These are phyloP conservation scores for Wickerhamiella australiensis DNA, from an alignment of 805 yeast species.

Conservation along the genomic window DNA sequence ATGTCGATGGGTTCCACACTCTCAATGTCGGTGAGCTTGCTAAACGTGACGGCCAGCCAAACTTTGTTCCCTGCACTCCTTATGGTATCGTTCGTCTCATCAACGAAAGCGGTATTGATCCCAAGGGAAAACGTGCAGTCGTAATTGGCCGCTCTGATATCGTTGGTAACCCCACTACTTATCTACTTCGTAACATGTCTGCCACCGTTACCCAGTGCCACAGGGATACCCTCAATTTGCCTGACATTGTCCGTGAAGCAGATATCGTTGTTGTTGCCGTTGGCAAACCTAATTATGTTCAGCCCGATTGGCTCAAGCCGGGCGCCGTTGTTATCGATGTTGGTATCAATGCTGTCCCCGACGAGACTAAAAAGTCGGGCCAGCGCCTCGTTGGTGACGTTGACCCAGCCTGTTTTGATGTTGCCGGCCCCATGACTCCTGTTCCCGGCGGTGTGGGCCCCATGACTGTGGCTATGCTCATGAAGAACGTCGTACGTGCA, in stretches of 20 bases:
- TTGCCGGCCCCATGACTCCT: constrained; percentile 71
- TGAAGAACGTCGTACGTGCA: constrained; percentile 70
- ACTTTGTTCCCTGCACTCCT: constrained; percentile 90
- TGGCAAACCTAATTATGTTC: constrained; percentile 71
- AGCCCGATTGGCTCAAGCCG: constrained; percentile 76
- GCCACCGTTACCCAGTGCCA: constrained; percentile 82
- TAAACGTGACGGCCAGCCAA: constrained; percentile 73
- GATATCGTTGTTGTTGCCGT: constrained; percentile 92
- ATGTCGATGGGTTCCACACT: constrained; percentile 91
- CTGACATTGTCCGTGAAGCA: constrained; percentile 48
- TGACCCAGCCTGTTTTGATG: constrained; percentile 54
- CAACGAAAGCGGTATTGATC: constrained; percentile 48
- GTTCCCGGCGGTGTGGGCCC: constrained; percentile 99
- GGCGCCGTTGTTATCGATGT: constrained; percentile 90
- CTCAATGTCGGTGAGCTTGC: constrained; percentile 82
- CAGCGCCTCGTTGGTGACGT: constrained; percentile 85
- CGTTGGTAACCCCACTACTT: constrained; percentile 88
- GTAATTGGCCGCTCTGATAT: constrained; percentile 95
- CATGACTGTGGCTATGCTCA: constrained; percentile 95
- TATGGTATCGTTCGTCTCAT: constrained; percentile 78
- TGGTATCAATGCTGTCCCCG: constrained; percentile 82
- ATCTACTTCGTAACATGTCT: constrained; percentile 64
- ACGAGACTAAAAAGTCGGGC: constrained; percentile 63
- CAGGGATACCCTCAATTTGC: constrained; percentile 55
- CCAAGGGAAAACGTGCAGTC: constrained; percentile 72